Evolutionary conservation across 108 stramenopile species (phyloP).

Genomic region (Pseudonitzschia delicatissima): DNA sequence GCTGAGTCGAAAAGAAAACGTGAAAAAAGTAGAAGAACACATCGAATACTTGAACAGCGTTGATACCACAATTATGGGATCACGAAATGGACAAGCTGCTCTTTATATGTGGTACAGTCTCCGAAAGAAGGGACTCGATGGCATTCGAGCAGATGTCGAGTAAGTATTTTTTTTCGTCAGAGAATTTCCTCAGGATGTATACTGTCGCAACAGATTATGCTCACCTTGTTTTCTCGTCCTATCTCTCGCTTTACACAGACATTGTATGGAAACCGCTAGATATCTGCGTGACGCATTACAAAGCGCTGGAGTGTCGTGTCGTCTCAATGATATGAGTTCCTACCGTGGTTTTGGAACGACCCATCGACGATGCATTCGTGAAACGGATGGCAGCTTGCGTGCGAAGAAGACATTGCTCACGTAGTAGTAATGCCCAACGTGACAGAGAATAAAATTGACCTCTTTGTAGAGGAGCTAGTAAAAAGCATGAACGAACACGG

Average conservation of each 20-base stretch:
- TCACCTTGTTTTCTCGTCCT: background rate
- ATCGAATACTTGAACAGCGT: conserved; percentile 76
- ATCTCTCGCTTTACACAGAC: conserved; percentile 32
- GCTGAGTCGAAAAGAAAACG: conserved; percentile 81
- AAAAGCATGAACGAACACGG: conserved; percentile 5
- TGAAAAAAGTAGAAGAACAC: conserved; percentile 78
- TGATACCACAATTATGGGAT: conserved; percentile 60
- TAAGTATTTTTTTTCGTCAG: conserved; percentile 31
- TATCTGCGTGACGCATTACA: conserved; percentile 75
- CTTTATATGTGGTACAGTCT: conserved; percentile 87
- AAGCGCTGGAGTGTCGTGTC: conserved; percentile 63
- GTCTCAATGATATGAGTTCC: conserved; percentile 76
- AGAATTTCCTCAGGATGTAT: background rate
- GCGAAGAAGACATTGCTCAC: conserved; percentile 89
- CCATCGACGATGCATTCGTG: conserved; percentile 71
- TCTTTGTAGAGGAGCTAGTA: conserved; percentile 71
- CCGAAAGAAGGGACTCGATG: conserved; percentile 83
- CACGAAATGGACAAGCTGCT: conserved; percentile 56
- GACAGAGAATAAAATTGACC: conserved; percentile 74
- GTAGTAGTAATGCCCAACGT: conserved; percentile 92
- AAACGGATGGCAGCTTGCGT: conserved; percentile 86
- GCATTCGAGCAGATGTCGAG: conserved; percentile 82
- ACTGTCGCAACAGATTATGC: background rate
- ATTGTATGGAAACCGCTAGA: conserved; percentile 84
- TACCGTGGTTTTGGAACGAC: conserved; percentile 84